These are phyloP conservation scores for Dentipellis fragilis DNA, from an alignment of 768 basidiomycete genomes.

Conservation along the genomic window DNA sequence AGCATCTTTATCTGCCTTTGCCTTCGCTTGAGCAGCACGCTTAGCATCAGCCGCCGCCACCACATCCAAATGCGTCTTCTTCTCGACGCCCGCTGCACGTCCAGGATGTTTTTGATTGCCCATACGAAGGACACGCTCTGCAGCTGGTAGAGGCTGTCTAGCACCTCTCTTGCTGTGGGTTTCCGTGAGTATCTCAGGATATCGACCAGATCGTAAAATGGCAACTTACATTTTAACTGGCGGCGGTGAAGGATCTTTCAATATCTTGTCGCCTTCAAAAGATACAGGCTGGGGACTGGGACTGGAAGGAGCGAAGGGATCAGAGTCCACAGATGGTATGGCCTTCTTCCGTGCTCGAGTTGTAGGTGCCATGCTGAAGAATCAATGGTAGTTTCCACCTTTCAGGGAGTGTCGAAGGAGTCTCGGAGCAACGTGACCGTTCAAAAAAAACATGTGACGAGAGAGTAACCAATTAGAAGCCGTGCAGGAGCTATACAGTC, in stretches of 20 bases:
- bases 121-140: neutral
- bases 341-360: too few species aligned
- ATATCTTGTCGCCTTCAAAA: neutral
- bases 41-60: neutral
- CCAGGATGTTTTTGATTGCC: neutral
- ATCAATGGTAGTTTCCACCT: too few species aligned
- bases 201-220: neutral
- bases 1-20: neutral
- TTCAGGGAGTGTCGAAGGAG: too few species aligned
- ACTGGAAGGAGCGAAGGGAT: too few species aligned
- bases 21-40: neutral
- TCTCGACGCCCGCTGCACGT: neutral
- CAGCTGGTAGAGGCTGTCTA: neutral
- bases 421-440: too few species aligned
- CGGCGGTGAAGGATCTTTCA: too few species aligned
- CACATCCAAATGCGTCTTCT: neutral
- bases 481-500: neutral
- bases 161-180: constrained; percentile 6
- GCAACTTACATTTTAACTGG: too few species aligned
- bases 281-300: neutral
- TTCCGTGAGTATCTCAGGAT: neutral
- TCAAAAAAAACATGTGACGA: neutral
- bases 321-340: too few species aligned
- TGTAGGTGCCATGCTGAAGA: too few species aligned
- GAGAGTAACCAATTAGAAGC: neutral